Evolutionary conservation across 2,329 filamentous ascomycete genomes (phyloP), one percentile per base, ranked within the genome.

Genomic region (Thielaviopsis ethacetica): DNA sequence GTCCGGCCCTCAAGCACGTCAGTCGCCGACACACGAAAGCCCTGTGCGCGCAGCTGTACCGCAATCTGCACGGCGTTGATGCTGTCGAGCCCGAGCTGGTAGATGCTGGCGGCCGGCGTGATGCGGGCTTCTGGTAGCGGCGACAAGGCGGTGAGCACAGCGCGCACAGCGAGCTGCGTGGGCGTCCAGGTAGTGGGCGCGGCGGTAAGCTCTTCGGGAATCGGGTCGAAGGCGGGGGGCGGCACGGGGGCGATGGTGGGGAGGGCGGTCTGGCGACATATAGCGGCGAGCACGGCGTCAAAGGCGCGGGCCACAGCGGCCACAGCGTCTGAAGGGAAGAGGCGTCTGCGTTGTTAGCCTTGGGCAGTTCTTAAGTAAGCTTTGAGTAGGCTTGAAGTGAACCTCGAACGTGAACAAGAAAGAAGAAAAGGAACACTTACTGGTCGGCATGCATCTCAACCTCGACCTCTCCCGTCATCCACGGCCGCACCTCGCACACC

Each of bases 41-140:
- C 83, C 19, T 76, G 65, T 47, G 75, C 78, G 19, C 85, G 81
- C 17, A 96, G 73, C 26, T 76, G 72, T 1, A 81, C 77, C 0
- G 89, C 87, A 10, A 95, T 75, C 66, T 95, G 90, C 5, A 84
- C 78, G 0, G 89, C 87, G 62, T 86, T 91, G 65, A 97, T 93
- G 67, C 91, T 96, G 69, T 96, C 91, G 3, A 96, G 73, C 0
- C 91, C 91, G n/a, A 95, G 79, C 60, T 86, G 83, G 65, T 91
- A 95, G 54, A 97, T 88, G 0, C 87, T 89, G 0, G 82, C 88
- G 10, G 77, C 67, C 13, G 75, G 76, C 3, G 67, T 65, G 53
- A 95, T 83, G 0, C 71, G 72, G 0, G 73, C 65, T 1, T 67
- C 59, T 0, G 78, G 67, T 4, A 78, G 69, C 1, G 74, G 71